phyloP scores from a whole-genome alignment of 805 yeast genomes.

The Starmera dryadoides region DNA sequence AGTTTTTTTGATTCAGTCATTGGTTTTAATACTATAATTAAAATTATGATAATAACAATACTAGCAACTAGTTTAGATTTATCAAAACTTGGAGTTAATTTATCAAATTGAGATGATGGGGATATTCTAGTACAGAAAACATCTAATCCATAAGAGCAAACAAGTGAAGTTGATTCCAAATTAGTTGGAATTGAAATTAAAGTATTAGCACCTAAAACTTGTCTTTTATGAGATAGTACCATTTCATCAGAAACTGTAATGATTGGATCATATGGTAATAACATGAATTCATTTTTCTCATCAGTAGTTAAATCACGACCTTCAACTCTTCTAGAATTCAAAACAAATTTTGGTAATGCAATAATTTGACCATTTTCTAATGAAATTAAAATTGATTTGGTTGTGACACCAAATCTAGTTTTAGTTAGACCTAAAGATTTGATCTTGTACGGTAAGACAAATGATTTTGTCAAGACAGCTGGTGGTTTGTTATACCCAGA shows the following conservation, averaged over 20 bases:
- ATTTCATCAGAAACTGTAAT: slow-evolving; percentile 40
- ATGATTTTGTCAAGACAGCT: slow-evolving; percentile 47
- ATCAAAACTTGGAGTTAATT: slow-evolving; percentile 60
- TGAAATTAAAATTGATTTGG: slow-evolving; percentile 55
- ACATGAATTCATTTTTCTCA: slow-evolving; percentile 52
- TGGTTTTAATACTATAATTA: slow-evolving; percentile 46
- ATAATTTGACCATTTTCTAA: slow-evolving; percentile 56
- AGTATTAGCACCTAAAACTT: slow-evolving; percentile 25
- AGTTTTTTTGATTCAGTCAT: slow-evolving; percentile 47
- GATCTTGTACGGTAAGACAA: slow-evolving; percentile 54
- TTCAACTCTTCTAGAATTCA: slow-evolving; percentile 64
- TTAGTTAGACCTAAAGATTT: slow-evolving; percentile 41
- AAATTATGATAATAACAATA: slow-evolving; percentile 40
- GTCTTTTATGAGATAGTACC: slow-evolving; percentile 45
- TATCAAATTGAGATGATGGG: slow-evolving; percentile 83
- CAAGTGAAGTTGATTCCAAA: slow-evolving; percentile 74
- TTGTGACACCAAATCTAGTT: slow-evolving; percentile 61
- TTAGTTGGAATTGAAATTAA: slow-evolving; percentile 50
- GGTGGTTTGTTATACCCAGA: slow-evolving; percentile 34
- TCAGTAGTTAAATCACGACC: slow-evolving; percentile 42
- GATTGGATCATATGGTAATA: slow-evolving; percentile 59
- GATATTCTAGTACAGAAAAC: slow-evolving; percentile 69
- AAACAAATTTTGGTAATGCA: slow-evolving; percentile 59
- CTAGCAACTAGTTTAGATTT: slow-evolving; percentile 57
- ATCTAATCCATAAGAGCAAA: slow-evolving; percentile 62